Evolutionary conservation across 2,329 filamentous ascomycete species (phyloP).

Genomic region (Arthrobotrys iridis): DNA sequence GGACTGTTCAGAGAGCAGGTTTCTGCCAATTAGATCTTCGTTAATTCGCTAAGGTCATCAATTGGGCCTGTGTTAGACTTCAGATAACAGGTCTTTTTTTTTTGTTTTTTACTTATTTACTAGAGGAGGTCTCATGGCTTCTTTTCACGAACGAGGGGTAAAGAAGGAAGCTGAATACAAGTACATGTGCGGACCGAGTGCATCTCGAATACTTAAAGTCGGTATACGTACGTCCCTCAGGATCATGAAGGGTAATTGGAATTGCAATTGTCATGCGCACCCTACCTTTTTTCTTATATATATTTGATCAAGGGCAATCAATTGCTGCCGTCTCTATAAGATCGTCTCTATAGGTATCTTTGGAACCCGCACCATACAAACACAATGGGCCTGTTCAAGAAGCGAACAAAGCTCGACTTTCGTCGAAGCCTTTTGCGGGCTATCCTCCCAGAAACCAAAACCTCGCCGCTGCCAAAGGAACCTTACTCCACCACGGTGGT

Average conservation of each 20-base stretch:
- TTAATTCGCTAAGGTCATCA: slow-evolving; percentile 19
- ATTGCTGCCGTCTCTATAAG: no score
- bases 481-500: not conserved
- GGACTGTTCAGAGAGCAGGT: not conserved
- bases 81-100: not conserved
- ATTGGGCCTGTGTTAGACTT: not conserved
- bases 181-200: no score
- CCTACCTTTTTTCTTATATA: no score
- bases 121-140: no score
- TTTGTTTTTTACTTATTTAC: no score
- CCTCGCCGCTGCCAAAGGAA: slow-evolving; percentile 12
- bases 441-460: slow-evolving; percentile 15
- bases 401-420: slow-evolving; percentile 28
- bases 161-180: no score
- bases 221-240: no score
- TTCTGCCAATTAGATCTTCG: not conserved
- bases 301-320: no score
- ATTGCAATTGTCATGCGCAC: no score
- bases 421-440: slow-evolving; percentile 30
- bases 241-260: no score
- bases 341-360: no score
- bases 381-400: slow-evolving; percentile 47
- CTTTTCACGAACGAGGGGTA: not conserved
- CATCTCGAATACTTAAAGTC: no score
- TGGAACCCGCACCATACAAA: not conserved